These are phyloP conservation scores for Diplodia seriata DNA, from an alignment of 2,329 filamentous ascomycete species.

Conservation along the genomic window DNA sequence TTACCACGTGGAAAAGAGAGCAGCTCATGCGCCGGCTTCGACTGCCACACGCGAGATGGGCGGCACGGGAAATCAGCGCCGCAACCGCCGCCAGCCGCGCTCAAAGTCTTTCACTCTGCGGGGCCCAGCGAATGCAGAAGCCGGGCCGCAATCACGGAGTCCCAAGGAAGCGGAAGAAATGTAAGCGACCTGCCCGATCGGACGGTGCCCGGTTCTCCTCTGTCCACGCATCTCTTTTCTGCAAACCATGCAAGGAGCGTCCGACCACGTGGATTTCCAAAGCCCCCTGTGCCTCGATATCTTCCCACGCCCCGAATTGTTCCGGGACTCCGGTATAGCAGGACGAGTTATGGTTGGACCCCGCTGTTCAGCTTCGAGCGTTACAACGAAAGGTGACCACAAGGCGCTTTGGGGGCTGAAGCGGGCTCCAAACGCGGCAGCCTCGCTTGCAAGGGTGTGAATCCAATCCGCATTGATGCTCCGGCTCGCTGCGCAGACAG, in stretches of 20 bases:
- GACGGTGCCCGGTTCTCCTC: not conserved
- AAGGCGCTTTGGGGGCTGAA: not conserved
- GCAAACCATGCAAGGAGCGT: not conserved
- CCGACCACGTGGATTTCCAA: conserved; percentile 2
- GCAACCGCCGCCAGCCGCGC: not conserved
- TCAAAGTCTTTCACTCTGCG: not conserved
- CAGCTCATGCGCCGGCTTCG: not conserved
- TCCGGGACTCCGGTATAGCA: not conserved
- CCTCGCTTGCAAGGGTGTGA: not conserved
- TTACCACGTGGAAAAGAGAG: conserved; percentile 17
- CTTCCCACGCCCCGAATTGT: not conserved
- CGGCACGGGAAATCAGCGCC: not conserved
- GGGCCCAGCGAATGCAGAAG: not conserved
- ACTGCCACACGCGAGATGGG: conserved; percentile 15
- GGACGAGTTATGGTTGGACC: not conserved
- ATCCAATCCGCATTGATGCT: not conserved
- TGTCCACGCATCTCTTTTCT: not conserved
- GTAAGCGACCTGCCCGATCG: conserved; percentile 24
- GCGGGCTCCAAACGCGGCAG: not conserved
- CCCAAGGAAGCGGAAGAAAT: not conserved
- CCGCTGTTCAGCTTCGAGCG: not conserved
- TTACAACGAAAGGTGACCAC: not conserved
- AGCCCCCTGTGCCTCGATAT: not conserved
- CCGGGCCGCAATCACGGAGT: not conserved
- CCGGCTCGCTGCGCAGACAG: not conserved